Evolutionary conservation across 2,329 filamentous ascomycete species (phyloP).

Genomic region (Fusarium sp.): DNA sequence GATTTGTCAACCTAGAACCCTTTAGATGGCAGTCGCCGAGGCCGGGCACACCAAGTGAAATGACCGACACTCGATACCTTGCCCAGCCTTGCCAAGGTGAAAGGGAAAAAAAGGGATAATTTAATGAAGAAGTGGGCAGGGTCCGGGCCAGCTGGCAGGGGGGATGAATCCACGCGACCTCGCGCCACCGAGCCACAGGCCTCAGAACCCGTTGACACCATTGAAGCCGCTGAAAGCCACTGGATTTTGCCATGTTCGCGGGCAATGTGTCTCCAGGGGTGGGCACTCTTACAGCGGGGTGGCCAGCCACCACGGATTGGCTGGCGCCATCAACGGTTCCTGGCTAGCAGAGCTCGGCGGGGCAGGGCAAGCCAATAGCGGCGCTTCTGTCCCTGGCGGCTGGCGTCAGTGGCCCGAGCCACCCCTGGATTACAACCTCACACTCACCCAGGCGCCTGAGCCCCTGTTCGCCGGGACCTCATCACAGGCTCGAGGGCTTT

Average conservation of each 20-base stretch:
- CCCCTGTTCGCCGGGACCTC: conserved; percentile 20
- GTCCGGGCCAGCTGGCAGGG: conserved; percentile 7
- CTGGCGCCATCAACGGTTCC: conserved; percentile 41
- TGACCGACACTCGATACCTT: conserved; percentile 9
- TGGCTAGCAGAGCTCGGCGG: conserved; percentile 44
- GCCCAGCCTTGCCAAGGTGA: conserved; percentile 14
- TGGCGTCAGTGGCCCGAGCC: conserved; percentile 37
- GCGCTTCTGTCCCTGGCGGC: conserved; percentile 43
- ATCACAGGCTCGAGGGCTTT: conserved; percentile 5
- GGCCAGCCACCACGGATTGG: conserved; percentile 36
- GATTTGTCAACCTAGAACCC: not conserved
- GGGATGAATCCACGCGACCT: conserved; percentile 4
- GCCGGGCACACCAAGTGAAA: not conserved
- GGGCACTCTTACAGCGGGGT: not conserved
- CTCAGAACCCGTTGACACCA: conserved; percentile 27
- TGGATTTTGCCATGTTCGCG: not conserved
- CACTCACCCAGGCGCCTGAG: not conserved
- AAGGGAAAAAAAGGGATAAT: conserved; percentile 40
- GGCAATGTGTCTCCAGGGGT: not conserved
- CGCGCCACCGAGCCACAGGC: conserved; percentile 16
- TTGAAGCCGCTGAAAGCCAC: conserved; percentile 28
- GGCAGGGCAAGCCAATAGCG: conserved; percentile 39
- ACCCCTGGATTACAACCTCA: conserved; percentile 5
- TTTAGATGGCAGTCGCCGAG: conserved; percentile 2
- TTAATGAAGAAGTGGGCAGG: conserved; percentile 22